Base-by-base conservation (phyloP, 305 asterid genomes). In the Petunia hybrid region DNA sequence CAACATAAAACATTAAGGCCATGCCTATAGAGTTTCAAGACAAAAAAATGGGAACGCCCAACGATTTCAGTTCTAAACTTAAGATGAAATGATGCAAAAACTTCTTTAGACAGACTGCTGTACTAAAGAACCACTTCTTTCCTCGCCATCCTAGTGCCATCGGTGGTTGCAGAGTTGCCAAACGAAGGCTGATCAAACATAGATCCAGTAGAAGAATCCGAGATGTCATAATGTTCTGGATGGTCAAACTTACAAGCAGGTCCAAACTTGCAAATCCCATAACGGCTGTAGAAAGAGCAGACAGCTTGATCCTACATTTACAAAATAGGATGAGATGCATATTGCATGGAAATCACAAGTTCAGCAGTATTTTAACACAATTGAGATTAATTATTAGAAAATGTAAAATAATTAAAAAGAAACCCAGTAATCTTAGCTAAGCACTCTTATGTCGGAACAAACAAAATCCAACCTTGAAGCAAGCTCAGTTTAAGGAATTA, bases 241-340 rank as follows among this genome's bases (percentile, higher is more conserved):
- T 87, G 91, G 79, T 89, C 83, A 79, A 80, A 89, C 79, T 84
- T 85, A 82, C 91, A 89, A n/a, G 86, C 80, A n/a, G 88, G 87
- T 22, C 91, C 91, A 61, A 62, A 84, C 86, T 87, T 89, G 90
- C 91, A 89, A 60, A 87, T 89, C 70, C 90, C 91, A 57, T 85
- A 87, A 8, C 83, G 86, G 41, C 75, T 66, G 62, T 87, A 87
- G 55, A 55, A 81, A 14, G 86, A 85, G 90, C 91, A 89, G 79
- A 87, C 74, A 40, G 87, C 68, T 80, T 82, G 88, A 46, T 85
- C 91, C 91, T 89, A 75, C 41, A 63, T 59, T 16, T 6, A 12
- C 56, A 8, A 85, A 51, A 51, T 4, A 48, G 4, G 9, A 2
- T 14, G 77, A 71, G 43, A 43, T 12, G 35, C 4, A 70, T 53